Percentiles rank a stretch among this genome's conserved stretches.
Conservation (phyloP, 768 basidiomycete species). For the Galerina marginata region DNA sequence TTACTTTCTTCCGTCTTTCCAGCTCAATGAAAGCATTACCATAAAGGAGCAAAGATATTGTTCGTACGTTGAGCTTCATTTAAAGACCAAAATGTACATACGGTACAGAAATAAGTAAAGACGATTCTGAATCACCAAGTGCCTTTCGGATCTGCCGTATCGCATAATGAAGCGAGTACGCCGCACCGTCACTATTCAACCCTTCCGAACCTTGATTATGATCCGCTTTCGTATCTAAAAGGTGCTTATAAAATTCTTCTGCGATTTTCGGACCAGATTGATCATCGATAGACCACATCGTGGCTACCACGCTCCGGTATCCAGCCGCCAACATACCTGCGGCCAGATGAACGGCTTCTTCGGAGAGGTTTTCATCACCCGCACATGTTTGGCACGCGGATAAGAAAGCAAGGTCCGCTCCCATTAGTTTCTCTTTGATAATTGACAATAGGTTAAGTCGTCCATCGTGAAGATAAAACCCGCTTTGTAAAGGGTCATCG, state of each 20-base stretch:
- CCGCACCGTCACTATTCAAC: too few species aligned
- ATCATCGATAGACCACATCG: slow-evolving; percentile 16
- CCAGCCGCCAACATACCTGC: slow-evolving; percentile 16
- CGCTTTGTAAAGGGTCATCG: neutral
- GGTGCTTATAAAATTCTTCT: neutral
- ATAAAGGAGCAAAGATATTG: too few species aligned
- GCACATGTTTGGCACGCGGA: neutral
- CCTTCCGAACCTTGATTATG: too few species aligned
- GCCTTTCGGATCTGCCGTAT: too few species aligned
- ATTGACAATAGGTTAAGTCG: neutral
- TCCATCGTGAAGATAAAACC: neutral
- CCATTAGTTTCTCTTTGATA: neutral
- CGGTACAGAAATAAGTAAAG: too few species aligned
- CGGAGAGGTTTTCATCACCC: neutral
- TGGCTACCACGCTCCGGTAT: slow-evolving; percentile 9
- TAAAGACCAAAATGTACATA: too few species aligned
- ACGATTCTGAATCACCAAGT: too few species aligned
- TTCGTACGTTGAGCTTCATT: too few species aligned
- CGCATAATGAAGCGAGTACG: too few species aligned
- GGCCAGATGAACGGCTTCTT: slow-evolving; percentile 11
- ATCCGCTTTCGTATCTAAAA: neutral
- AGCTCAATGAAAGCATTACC: too few species aligned
- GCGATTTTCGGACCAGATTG: neutral
- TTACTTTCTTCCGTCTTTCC: too few species aligned
- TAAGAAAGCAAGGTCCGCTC: slow-evolving; percentile 5